Evolutionary conservation across 345 rosid genomes (phyloP).

Genomic region (Mercurialis annua): DNA sequence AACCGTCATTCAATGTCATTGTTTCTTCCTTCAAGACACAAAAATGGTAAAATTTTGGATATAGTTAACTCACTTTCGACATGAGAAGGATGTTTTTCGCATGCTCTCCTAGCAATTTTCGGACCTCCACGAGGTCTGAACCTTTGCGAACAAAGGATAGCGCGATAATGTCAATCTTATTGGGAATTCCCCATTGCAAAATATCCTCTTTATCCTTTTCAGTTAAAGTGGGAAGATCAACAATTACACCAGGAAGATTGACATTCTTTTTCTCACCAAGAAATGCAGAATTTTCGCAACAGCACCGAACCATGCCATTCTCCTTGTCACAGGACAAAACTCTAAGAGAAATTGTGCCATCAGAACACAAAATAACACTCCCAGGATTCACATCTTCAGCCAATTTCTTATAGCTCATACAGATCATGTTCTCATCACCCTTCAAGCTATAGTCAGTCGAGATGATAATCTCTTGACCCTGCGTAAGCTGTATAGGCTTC

Average conservation of each 20-base stretch:
- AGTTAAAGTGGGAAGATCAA: constrained; percentile 33
- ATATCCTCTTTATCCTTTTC: constrained; percentile 35
- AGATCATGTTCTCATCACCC: constrained; percentile 29
- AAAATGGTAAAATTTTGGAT: not conserved
- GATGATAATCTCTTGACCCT: constrained; percentile 26
- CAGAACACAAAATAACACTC: constrained; percentile 31
- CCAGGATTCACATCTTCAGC: constrained; percentile 34
- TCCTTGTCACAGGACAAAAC: constrained; percentile 26
- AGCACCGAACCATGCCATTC: constrained; percentile 24
- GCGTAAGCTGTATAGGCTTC: constrained; percentile 23
- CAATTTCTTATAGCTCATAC: constrained; percentile 30
- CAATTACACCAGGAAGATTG: constrained; percentile 33
- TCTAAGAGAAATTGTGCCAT: constrained; percentile 27
- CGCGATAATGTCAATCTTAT: constrained; percentile 31
- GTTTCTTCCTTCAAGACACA: not conserved
- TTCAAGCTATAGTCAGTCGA: constrained; percentile 27
- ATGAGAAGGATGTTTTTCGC: constrained; percentile 30
- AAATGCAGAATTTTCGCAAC: constrained; percentile 31
- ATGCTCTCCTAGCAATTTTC: constrained; percentile 21
- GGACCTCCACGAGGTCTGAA: constrained; percentile 25
- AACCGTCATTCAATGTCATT: not conserved
- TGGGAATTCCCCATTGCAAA: constrained; percentile 31
- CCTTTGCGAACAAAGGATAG: constrained; percentile 38
- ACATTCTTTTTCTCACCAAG: constrained; percentile 37
- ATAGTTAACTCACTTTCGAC: constrained; percentile 24